A percentile compares a stretch with the other conserved stretches of the same genome.
These are phyloP conservation scores for Trametes pubescens DNA, from an alignment of 1,284 basidiomycete genomes.

Conservation along the genomic window DNA sequence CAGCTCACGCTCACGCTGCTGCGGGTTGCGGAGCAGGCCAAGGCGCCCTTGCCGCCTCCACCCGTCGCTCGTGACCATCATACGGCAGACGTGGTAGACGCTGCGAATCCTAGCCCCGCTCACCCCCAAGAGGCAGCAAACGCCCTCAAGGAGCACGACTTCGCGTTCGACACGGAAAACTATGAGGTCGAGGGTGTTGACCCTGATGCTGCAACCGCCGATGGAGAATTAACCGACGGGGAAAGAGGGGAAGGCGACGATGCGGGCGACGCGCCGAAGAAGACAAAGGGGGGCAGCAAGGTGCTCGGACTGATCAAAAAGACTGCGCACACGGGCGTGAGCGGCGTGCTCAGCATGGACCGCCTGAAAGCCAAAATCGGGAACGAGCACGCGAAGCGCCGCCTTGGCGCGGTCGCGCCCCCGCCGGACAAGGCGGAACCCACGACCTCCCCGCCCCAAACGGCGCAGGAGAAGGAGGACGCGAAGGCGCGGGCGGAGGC, in stretches of 20 bases:
- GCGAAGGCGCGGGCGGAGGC: conserved; percentile 23
- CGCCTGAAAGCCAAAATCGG: conserved; percentile 41
- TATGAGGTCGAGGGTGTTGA: conserved; percentile 39
- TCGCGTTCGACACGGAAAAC: conserved; percentile 36
- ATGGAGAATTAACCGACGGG: conserved; percentile 12
- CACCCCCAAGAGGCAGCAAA: conserved; percentile 30
- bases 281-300: conserved; percentile 34
- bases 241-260: conserved; percentile 11
- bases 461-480: conserved; percentile 4
- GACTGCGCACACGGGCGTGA: conserved; percentile 37
- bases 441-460: conserved; percentile 6
- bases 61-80: conserved; percentile 36
- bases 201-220: not conserved
- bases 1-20: conserved; percentile 61
- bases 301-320: conserved; percentile 36
- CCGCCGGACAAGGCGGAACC: conserved; percentile 2
- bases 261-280: conserved; percentile 12
- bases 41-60: conserved; percentile 54
- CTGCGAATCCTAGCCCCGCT: conserved; percentile 15
- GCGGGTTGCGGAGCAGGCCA: conserved; percentile 54
- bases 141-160: conserved; percentile 31
- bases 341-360: conserved; percentile 38
- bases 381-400: conserved; percentile 38
- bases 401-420: conserved; percentile 37
- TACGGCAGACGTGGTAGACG: conserved; percentile 20